Evolutionary conservation across 2,329 filamentous ascomycete species (phyloP).

Genomic region (Massarina eburnea): DNA sequence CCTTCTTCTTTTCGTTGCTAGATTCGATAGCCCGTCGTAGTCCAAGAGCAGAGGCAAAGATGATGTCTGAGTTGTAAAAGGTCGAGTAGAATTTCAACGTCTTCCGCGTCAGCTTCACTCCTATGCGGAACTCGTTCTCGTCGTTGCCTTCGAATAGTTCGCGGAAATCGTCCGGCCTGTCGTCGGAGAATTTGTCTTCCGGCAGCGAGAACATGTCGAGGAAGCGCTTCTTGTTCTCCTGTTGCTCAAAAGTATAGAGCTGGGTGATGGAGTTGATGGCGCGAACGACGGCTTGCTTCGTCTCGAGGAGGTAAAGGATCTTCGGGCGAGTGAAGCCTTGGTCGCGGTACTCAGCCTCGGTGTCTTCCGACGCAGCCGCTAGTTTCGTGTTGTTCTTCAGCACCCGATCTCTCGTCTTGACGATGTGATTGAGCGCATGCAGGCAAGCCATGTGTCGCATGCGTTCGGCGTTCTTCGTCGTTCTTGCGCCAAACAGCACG

Average conservation of each 20-base stretch:
- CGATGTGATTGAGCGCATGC: slow-evolving; percentile 87
- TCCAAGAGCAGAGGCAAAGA: slow-evolving; percentile 86
- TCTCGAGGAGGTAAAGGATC: slow-evolving; percentile 86
- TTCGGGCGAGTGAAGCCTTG: slow-evolving; percentile 96
- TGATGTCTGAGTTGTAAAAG: slow-evolving; percentile 96
- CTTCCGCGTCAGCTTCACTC: slow-evolving; percentile 96
- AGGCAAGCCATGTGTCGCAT: slow-evolving; percentile 74
- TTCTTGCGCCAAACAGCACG: slow-evolving; percentile 73
- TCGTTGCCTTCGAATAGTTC: slow-evolving; percentile 93
- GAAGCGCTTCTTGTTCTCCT: slow-evolving; percentile 93
- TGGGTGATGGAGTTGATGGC: slow-evolving; percentile 76
- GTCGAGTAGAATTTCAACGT: slow-evolving; percentile 92
- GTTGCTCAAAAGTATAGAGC: slow-evolving; percentile 80
- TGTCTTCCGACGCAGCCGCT: slow-evolving; percentile 63
- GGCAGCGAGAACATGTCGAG: slow-evolving; percentile 76
- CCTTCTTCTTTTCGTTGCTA: slow-evolving; percentile 65
- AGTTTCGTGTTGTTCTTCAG: slow-evolving; percentile 89
- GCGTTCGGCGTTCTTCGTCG: slow-evolving; percentile 65
- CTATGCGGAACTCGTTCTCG: slow-evolving; percentile 94
- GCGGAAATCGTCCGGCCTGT: slow-evolving; percentile 82
- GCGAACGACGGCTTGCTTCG: slow-evolving; percentile 79
- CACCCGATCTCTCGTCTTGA: slow-evolving; percentile 89
- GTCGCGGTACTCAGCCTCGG: slow-evolving; percentile 74
- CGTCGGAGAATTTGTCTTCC: slow-evolving; percentile 67
- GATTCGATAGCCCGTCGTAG: slow-evolving; percentile 88